Conservation (phyloP, 768 basidiomycete species). For the Mycena indigotica region DNA sequence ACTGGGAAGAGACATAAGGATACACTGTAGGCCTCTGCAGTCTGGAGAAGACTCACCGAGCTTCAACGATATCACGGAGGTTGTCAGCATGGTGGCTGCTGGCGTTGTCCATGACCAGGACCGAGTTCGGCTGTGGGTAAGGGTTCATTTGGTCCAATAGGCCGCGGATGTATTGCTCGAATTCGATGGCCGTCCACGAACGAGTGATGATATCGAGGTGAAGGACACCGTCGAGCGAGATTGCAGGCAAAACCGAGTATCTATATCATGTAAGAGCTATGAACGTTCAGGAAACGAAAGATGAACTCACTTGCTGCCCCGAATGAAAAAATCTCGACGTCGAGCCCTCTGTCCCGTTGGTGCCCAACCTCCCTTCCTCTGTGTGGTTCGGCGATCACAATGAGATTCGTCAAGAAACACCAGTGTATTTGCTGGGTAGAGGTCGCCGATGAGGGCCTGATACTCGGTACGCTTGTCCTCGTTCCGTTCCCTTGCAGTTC, state of each 20-base stretch:
- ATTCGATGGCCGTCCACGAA: conserved; percentile 29
- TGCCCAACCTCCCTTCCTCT: conserved; percentile 29
- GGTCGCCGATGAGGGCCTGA: conserved; percentile 17
- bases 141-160: conserved; percentile 34
- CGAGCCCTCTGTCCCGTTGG: conserved; percentile 24
- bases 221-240: conserved; percentile 34
- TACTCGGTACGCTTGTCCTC: conserved; percentile 17
- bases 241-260: conserved; percentile 35
- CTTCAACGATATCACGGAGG: conserved; percentile 25
- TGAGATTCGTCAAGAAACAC: conserved; percentile 35
- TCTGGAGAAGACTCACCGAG: conserved; percentile 6
- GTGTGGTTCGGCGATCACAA: conserved; percentile 29
- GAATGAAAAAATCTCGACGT: conserved; percentile 30
- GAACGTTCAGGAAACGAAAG: conserved; percentile 12
- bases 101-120: conserved; percentile 39
- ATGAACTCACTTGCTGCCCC: conserved; percentile 23
- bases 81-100: conserved; percentile 31
- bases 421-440: conserved; percentile 24
- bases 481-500: conserved; percentile 23
- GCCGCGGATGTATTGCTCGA: conserved; percentile 21
- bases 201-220: conserved; percentile 30
- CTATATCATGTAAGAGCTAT: conserved; percentile 24
- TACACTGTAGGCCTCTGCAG: neutral
- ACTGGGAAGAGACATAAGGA: conserved; percentile 4
- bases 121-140: conserved; percentile 30